Conservation (phyloP, 2,329 filamentous ascomycete species). For the Neonectria sp. region DNA sequence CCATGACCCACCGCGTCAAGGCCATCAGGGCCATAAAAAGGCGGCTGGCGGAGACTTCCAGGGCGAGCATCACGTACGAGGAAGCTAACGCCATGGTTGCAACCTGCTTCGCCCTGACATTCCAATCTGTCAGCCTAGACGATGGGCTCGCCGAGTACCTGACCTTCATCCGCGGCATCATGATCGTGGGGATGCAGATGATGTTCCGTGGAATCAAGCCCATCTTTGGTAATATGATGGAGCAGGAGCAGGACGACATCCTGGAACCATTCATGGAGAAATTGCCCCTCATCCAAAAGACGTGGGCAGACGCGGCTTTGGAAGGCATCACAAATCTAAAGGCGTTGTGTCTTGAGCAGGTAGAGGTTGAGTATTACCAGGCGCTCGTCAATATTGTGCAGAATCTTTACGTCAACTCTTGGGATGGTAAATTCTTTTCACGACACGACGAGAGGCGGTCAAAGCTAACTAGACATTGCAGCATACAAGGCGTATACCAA, state of each 20-base stretch:
- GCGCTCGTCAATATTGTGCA: slow-evolving; percentile 63
- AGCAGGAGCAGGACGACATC: slow-evolving; percentile 57
- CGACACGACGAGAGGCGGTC: neutral
- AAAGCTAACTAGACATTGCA: slow-evolving; percentile 41
- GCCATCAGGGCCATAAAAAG: slow-evolving; percentile 75
- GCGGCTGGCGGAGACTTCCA: slow-evolving; percentile 61
- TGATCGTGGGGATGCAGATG: slow-evolving; percentile 70
- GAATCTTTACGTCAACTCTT: slow-evolving; percentile 68
- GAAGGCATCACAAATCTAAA: slow-evolving; percentile 59
- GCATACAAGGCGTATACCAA: slow-evolving; percentile 66
- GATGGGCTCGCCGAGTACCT: slow-evolving; percentile 74
- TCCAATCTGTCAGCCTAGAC: slow-evolving; percentile 70
- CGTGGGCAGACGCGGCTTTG: slow-evolving; percentile 64
- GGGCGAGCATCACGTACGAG: slow-evolving; percentile 60
- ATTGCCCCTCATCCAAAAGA: slow-evolving; percentile 61
- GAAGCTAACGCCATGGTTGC: slow-evolving; percentile 73
- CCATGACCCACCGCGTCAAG: slow-evolving; percentile 76
- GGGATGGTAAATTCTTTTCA: slow-evolving; percentile 59
- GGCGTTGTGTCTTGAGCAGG: slow-evolving; percentile 59
- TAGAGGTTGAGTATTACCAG: slow-evolving; percentile 64
- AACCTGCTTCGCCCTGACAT: slow-evolving; percentile 72
- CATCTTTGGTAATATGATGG: slow-evolving; percentile 64
- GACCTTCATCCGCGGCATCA: slow-evolving; percentile 71
- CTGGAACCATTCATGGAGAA: slow-evolving; percentile 63
- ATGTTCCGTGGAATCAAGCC: slow-evolving; percentile 63